These are phyloP conservation scores for Metarhizium sp. DNA, from an alignment of 2,329 filamentous ascomycete species.

Conservation along the genomic window DNA sequence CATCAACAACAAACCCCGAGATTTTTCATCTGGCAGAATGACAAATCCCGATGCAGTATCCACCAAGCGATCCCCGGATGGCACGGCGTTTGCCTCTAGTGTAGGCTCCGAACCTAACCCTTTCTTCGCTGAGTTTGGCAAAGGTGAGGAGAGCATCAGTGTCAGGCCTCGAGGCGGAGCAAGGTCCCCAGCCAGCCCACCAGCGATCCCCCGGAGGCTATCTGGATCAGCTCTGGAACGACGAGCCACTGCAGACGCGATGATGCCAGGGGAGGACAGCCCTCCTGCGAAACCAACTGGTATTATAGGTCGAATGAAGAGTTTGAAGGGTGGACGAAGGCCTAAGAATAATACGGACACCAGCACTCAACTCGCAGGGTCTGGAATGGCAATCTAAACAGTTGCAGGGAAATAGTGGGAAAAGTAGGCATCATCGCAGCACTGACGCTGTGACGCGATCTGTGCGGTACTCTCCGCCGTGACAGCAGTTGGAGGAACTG, in stretches of 20 bases:
- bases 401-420: neutral
- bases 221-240: slow-evolving; percentile 47
- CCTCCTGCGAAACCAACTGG: slow-evolving; percentile 43
- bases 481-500: neutral
- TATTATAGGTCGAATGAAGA: slow-evolving; percentile 72
- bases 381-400: slow-evolving; percentile 31
- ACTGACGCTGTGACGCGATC: neutral
- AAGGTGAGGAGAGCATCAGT: slow-evolving; percentile 41
- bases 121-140: slow-evolving; percentile 72
- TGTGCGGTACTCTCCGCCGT: neutral
- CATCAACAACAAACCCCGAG: slow-evolving; percentile 62
- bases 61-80: slow-evolving; percentile 30
- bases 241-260: slow-evolving; percentile 51
- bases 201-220: slow-evolving; percentile 29
- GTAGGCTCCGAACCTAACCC: slow-evolving; percentile 48
- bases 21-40: slow-evolving; percentile 48
- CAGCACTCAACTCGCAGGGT: slow-evolving; percentile 7
- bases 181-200: slow-evolving; percentile 48
- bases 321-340: slow-evolving; percentile 60
- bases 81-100: slow-evolving; percentile 23
- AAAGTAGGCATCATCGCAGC: neutral
- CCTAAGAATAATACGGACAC: slow-evolving; percentile 22
- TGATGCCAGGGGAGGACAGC: slow-evolving; percentile 28
- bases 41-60: slow-evolving; percentile 44
- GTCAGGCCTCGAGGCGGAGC: slow-evolving; percentile 31